Evolutionary conservation across 495 filamentous ascomycete genomes (phyloP).

Genomic region (Pyrenula aspistea): DNA sequence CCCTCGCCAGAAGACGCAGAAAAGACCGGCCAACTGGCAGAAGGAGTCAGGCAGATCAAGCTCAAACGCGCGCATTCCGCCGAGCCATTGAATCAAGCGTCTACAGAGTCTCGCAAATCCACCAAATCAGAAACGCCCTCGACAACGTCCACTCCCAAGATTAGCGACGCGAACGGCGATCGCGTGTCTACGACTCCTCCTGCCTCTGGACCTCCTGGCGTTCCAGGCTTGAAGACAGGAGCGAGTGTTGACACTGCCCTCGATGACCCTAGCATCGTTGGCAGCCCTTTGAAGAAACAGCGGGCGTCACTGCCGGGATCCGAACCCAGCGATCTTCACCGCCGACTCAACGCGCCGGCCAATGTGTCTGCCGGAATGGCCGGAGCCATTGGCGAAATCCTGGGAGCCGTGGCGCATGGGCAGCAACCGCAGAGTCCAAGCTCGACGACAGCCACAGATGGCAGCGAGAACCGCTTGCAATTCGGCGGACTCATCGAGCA

Average conservation of each 20-base stretch:
- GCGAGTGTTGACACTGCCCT: constrained; percentile 16
- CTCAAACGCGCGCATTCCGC: constrained; percentile 91
- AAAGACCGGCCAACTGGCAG: constrained; percentile 74
- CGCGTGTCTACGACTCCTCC: constrained; percentile 30
- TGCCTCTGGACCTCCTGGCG: constrained; percentile 4
- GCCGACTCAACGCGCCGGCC: constrained; percentile 22
- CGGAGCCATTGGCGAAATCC: constrained; percentile 23
- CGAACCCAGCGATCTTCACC: constrained; percentile 40
- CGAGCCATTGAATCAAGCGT: constrained; percentile 47
- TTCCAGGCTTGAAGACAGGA: constrained; percentile 16
- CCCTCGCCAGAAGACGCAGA: constrained; percentile 70
- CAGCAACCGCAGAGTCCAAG: constrained; percentile 1
- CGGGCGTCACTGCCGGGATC: constrained; percentile 55
- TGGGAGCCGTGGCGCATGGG: constrained; percentile 9
- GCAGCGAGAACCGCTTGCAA: background rate
- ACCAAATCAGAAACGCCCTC: constrained; percentile 28
- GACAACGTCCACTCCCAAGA: constrained; percentile 11
- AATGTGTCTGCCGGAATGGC: constrained; percentile 18
- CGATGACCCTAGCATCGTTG: constrained; percentile 40
- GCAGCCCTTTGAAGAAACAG: constrained; percentile 77
- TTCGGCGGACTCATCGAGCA: background rate
- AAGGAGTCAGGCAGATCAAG: constrained; percentile 88
- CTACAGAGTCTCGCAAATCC: constrained; percentile 29
- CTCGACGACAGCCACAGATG: background rate
- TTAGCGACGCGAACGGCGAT: constrained; percentile 3